Conservation (phyloP, 768 basidiomycete genomes). For the Lepiota brunneoincarnata region DNA sequence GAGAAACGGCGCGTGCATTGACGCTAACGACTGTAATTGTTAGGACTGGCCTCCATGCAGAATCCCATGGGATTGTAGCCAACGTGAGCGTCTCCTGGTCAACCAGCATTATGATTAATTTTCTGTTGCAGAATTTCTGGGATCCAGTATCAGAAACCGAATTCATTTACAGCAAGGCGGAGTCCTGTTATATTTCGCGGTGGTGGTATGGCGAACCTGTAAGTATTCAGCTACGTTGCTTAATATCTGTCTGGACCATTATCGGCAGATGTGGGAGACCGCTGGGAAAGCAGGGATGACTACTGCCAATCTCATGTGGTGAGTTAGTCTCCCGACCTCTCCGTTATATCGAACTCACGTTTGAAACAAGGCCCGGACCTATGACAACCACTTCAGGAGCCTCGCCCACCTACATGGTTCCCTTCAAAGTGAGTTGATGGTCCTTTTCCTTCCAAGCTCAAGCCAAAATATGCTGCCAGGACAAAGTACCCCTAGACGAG, state of each 20-base stretch:
- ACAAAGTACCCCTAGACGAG: constrained; percentile 59
- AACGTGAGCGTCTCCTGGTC: constrained; percentile 50
- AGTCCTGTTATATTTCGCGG: constrained; percentile 58
- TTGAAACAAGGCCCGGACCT: constrained; percentile 71
- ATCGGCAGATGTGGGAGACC: constrained; percentile 84
- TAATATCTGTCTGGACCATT: background rate
- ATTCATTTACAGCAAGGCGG: constrained; percentile 69
- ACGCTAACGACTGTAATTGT: constrained; percentile 1
- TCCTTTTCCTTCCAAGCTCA: background rate
- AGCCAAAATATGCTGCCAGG: constrained; percentile 26
- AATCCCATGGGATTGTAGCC: constrained; percentile 88
- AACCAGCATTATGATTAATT: background rate
- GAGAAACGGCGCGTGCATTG: background rate
- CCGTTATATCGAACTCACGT: background rate
- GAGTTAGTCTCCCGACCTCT: constrained; percentile 20
- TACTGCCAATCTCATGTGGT: constrained; percentile 94
- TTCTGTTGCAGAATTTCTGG: constrained; percentile 69
- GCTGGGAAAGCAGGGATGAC: constrained; percentile 67
- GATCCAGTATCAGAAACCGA: constrained; percentile 62
- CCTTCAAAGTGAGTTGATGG: constrained; percentile 57
- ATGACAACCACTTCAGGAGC: constrained; percentile 63
- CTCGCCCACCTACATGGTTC: constrained; percentile 72
- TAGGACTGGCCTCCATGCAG: constrained; percentile 88
- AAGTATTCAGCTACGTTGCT: constrained; percentile 14
- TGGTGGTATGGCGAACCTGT: constrained; percentile 96